phyloP scores from a whole-genome alignment of 2,329 filamentous ascomycete genomes.

The Tothia fuscella region DNA sequence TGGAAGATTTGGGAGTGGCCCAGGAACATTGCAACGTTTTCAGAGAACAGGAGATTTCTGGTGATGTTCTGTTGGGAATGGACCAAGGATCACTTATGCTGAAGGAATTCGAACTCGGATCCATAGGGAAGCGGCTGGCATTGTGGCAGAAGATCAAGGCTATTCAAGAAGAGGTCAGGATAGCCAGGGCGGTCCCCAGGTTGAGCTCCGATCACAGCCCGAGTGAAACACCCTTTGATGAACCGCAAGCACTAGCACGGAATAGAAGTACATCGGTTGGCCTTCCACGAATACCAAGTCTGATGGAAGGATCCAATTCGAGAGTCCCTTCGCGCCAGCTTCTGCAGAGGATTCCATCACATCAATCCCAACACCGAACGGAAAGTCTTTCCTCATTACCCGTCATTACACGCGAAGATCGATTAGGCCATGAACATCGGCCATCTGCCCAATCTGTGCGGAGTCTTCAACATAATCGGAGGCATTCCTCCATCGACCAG shows the following conservation, averaged over 20 bases:
- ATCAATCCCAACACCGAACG: slow-evolving; percentile 15
- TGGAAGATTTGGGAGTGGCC: slow-evolving; percentile 77
- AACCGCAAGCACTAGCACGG: slow-evolving; percentile 29
- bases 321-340: slow-evolving; percentile 17
- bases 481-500: slow-evolving; percentile 75
- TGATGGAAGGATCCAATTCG: slow-evolving; percentile 22
- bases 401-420: neutral
- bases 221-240: too few relatives aligned
- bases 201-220: slow-evolving; percentile 30
- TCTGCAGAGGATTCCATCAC: slow-evolving; percentile 20
- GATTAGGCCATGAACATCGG: slow-evolving; percentile 22
- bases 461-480: slow-evolving; percentile 70
- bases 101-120: slow-evolving; percentile 87
- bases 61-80: slow-evolving; percentile 87
- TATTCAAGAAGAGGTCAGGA: slow-evolving; percentile 74
- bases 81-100: slow-evolving; percentile 91
- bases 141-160: slow-evolving; percentile 95
- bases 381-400: slow-evolving; percentile 7
- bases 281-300: slow-evolving; percentile 26
- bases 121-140: slow-evolving; percentile 77
- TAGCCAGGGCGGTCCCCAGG: slow-evolving; percentile 32
- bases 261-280: slow-evolving; percentile 34
- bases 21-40: slow-evolving; percentile 88
- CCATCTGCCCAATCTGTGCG: slow-evolving; percentile 75
- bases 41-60: slow-evolving; percentile 86